Conservation (phyloP, 768 basidiomycete genomes). For the Psilocybe sp. region DNA sequence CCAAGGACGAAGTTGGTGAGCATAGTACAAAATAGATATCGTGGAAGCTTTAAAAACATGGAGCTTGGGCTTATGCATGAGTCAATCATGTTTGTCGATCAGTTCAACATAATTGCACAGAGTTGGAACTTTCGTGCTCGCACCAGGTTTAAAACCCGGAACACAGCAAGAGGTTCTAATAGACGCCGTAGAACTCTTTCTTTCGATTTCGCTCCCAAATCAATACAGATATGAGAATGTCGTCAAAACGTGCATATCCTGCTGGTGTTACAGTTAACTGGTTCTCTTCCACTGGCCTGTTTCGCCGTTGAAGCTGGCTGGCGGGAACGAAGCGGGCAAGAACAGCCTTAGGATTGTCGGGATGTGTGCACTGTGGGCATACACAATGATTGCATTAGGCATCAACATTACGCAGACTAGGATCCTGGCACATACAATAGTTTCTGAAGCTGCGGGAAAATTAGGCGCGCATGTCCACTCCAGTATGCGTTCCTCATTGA, state of each 20-base stretch:
- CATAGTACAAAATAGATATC: too few species aligned
- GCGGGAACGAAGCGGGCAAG: background rate
- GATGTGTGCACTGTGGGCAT: background rate
- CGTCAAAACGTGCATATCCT: conserved; percentile 12
- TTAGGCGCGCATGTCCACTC: conserved; percentile 1
- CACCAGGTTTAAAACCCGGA: background rate
- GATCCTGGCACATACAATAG: background rate
- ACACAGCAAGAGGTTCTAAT: background rate
- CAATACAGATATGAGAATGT: conserved; percentile 11
- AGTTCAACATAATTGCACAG: too few species aligned
- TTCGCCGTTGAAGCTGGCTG: background rate
- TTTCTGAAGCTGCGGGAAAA: background rate
- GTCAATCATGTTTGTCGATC: too few species aligned
- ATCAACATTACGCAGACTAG: background rate
- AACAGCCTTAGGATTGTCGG: background rate
- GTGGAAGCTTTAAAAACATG: too few species aligned
- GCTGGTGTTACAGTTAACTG: conserved; percentile 6
- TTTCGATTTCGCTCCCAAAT: conserved; percentile 7
- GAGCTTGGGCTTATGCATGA: too few species aligned
- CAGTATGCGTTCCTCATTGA: conserved; percentile 1
- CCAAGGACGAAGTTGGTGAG: too few species aligned
- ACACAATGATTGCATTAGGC: background rate
- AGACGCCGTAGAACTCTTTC: background rate
- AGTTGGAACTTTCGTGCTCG: background rate
- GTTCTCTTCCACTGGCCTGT: background rate